Evolutionary conservation across 352 stramenopile genomes (phyloP).

Genomic region (Pythium brachiatum): DNA sequence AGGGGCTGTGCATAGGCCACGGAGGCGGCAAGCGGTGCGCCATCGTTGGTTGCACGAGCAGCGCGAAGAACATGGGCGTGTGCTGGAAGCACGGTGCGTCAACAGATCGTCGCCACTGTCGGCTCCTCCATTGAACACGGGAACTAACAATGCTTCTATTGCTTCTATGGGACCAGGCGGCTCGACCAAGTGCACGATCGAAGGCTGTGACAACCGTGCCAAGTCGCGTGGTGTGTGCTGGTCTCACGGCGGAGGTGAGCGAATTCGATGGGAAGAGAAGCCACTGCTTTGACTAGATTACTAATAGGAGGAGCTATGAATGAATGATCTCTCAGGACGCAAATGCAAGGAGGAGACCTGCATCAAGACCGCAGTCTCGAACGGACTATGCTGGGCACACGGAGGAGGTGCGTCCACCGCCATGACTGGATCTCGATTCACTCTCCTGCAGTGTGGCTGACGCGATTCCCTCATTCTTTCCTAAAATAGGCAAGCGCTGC

Average conservation of each 20-base stretch:
- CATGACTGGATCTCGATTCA: not conserved
- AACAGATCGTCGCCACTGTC: not conserved
- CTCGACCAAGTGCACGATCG: constrained; percentile 67
- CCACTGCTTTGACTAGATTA: not conserved
- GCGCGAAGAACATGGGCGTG: constrained; percentile 70
- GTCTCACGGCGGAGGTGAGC: constrained; percentile 70
- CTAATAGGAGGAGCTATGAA: not conserved
- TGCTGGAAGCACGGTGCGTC: constrained; percentile 73
- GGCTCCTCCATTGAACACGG: not conserved
- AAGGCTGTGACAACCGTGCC: constrained; percentile 60
- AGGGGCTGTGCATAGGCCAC: constrained; percentile 73
- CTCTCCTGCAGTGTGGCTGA: not conserved
- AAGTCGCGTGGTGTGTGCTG: constrained; percentile 80
- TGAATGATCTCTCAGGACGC: constrained; percentile 27
- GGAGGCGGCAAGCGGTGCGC: constrained; percentile 70
- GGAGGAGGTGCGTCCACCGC: constrained; percentile 50
- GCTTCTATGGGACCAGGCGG: constrained; percentile 38
- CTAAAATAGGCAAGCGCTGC: constrained; percentile 44
- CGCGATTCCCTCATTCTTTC: not conserved
- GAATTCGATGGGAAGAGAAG: not conserved
- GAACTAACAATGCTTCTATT: constrained; percentile 8
- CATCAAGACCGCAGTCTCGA: constrained; percentile 72
- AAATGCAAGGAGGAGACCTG: constrained; percentile 65
- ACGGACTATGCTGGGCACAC: constrained; percentile 78
- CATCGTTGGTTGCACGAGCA: constrained; percentile 60